Base-by-base conservation (phyloP, 768 basidiomycete genomes). In the Boletus barrowsii region DNA sequence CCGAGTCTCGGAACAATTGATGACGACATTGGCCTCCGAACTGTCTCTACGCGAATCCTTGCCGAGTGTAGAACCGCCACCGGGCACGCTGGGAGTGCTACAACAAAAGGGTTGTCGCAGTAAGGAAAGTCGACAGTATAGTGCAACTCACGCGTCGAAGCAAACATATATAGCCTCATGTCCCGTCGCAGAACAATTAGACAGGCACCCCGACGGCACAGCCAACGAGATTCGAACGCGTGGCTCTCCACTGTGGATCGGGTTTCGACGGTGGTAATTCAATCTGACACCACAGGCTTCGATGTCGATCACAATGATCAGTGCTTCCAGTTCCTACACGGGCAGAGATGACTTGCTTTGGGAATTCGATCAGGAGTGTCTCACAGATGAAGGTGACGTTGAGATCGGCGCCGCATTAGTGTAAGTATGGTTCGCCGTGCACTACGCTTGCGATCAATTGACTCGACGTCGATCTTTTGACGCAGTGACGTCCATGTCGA, bases 221-320 rank as follows among this genome's bases (percentile, higher is more conserved):
- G 61, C 66, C 63, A 46, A 46, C 50, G 41, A 37, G 61, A 54
- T 61, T 61, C 42, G 51, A 48, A n/a, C 54, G 65, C 57, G 55
- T 59, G 66, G 58, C 33, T 49, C 44, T 36, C 45, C 29, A 30
- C 49, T 49, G 46, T 56, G 52, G 44, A 66, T 55, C 52, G 46
- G 43, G 14, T 51, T 47, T 53, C 42, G 57, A 58, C 56, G 55
- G 54, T 29, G 58, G 62, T 60, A 42, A 49, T 52, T 42, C 56
- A 42, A 55, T 58, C 41, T 53, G 48, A 48, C 45, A 41, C 26
- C 35, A 17, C 33, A 41, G 20, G 54, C 60, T 62, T 65, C 60
- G 65, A 56, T 42, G 60, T 63, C 66, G 66, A 66, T 67, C 66
- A 42, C 18, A 9, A 29, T 58, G 54, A 67, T 59, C 33, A 35